Conservation (phyloP, 805 yeast genomes). For the Saccharomyces mikatae region DNA sequence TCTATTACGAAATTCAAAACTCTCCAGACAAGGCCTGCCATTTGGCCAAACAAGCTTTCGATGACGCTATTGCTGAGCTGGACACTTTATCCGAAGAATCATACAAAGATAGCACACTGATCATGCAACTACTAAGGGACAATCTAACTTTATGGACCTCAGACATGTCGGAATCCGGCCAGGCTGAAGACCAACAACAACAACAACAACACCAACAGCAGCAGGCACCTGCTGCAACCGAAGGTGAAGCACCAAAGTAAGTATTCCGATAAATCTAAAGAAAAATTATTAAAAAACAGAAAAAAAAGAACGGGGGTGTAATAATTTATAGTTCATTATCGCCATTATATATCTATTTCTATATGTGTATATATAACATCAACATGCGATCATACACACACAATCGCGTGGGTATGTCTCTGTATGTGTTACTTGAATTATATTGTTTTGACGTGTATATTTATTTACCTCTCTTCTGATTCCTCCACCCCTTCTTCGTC, state of each 20-base stretch:
- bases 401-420: neutral
- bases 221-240: conserved; percentile 19
- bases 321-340: neutral
- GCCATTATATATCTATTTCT: conserved; percentile 1
- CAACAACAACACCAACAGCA: conserved; percentile 15
- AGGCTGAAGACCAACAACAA: conserved; percentile 41
- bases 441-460: neutral
- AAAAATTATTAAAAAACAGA: neutral
- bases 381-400: neutral
- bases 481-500: neutral
- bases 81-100: conserved; percentile 97
- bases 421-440: neutral
- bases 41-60: conserved; percentile 97
- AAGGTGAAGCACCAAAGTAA: conserved; percentile 24
- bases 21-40: conserved; percentile 99
- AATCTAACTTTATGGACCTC: conserved; percentile 97
- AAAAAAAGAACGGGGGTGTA: neutral
- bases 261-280: neutral
- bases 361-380: conserved; percentile 1
- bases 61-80: conserved; percentile 97
- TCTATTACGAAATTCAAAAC: conserved; percentile 95
- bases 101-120: conserved; percentile 95
- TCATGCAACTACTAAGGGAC: conserved; percentile 98
- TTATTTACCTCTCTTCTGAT: neutral
- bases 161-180: conserved; percentile 79